phyloP scores from a whole-genome alignment of 306 rosid genomes.

The Styphnolobium japonicum region DNA sequence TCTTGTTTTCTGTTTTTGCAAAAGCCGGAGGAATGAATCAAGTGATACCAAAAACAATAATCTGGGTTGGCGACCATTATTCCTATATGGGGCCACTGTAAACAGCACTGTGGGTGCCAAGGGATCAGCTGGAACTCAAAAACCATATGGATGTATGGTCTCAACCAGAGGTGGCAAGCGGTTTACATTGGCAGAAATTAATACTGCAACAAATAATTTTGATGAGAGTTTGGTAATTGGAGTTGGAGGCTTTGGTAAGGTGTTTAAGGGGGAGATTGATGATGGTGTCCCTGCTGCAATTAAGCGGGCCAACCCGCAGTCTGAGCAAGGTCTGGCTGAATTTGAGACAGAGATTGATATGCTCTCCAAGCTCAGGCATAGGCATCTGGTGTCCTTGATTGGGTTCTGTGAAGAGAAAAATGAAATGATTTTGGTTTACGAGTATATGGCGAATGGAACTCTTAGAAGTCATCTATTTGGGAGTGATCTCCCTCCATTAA shows the following conservation, averaged over 20 bases:
- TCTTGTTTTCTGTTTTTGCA: conserved; percentile 52
- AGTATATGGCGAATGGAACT: conserved; percentile 93
- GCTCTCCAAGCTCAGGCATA: conserved; percentile 95
- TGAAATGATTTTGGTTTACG: conserved; percentile 96
- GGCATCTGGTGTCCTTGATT: conserved; percentile 88
- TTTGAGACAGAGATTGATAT: conserved; percentile 98
- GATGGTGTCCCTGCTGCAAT: conserved; percentile 75
- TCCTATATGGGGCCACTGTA: conserved; percentile 51
- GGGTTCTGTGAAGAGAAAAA: conserved; percentile 91
- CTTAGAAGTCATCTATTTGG: conserved; percentile 95
- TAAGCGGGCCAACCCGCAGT: conserved; percentile 88
- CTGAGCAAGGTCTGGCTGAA: conserved; percentile 87
- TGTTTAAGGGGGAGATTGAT: conserved; percentile 80
- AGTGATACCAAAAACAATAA: conserved; percentile 53
- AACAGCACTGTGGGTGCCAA: conserved; percentile 54
- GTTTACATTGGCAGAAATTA: conserved; percentile 69
- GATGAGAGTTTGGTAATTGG: conserved; percentile 82
- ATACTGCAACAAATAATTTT: conserved; percentile 71
- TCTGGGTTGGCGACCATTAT: conserved; percentile 68
- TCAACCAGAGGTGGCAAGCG: conserved; percentile 63
- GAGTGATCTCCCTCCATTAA: conserved; percentile 66
- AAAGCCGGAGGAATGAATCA: conserved; percentile 38
- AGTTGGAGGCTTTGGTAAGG: conserved; percentile 97
- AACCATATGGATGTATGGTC: conserved; percentile 42
- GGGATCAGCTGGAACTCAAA: conserved; percentile 59